Evolutionary conservation across 2,329 filamentous ascomycete species (phyloP).

Genomic region (Diaporthe velutina): DNA sequence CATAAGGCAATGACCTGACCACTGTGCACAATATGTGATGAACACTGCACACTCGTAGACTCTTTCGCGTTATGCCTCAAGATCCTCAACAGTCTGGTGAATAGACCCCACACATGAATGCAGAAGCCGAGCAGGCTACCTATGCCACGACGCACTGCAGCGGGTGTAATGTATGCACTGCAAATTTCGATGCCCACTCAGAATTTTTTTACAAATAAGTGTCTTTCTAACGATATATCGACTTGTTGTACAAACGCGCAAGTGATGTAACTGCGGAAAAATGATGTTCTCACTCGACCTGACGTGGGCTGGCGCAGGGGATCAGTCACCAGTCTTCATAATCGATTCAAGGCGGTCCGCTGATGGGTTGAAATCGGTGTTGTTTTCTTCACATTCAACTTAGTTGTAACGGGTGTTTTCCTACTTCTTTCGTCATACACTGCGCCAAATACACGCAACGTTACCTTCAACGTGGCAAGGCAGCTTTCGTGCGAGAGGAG

Average conservation of each 20-base stretch:
- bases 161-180: background rate
- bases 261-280: accelerated
- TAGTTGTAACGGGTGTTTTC: accelerated
- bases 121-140: background rate
- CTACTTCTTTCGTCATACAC: background rate
- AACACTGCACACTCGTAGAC: background rate
- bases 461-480: background rate
- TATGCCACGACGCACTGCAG: background rate
- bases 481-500: background rate
- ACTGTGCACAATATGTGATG: too few species aligned
- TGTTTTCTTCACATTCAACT: background rate
- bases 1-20: too few species aligned
- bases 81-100: background rate
- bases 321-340: too few species aligned
- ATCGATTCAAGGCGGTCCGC: background rate
- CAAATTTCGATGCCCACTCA: background rate
- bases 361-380: too few species aligned
- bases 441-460: background rate
- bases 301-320: too few species aligned
- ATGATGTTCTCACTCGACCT: too few species aligned
- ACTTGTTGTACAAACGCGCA: too few species aligned
- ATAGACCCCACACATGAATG: background rate
- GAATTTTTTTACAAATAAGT: background rate
- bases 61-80: background rate
- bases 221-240: background rate